Evolutionary conservation across 305 asterid species (phyloP).

Genomic region (Salvia sclarea): DNA sequence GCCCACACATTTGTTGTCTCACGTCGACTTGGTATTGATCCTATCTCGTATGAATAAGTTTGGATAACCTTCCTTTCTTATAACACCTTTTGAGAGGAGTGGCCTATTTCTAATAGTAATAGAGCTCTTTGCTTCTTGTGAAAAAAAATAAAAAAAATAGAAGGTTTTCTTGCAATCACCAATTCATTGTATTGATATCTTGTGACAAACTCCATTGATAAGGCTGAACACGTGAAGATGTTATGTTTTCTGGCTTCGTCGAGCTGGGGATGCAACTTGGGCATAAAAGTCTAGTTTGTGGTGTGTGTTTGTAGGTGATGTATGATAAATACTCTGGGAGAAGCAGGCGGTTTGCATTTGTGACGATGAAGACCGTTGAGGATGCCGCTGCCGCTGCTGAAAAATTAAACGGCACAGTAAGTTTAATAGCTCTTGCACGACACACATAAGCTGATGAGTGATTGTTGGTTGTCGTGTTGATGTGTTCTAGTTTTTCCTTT

Average conservation of each 20-base stretch:
- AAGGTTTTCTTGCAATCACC: not conserved
- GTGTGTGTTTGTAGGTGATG: constrained; percentile 62
- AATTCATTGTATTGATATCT: not conserved
- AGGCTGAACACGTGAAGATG: not conserved
- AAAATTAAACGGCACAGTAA: constrained; percentile 81
- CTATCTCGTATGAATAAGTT: too few species aligned
- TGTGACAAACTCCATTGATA: not conserved
- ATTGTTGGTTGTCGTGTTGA: constrained; percentile 24
- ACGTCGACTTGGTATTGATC: too few species aligned
- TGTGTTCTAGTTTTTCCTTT: not conserved
- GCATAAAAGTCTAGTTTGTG: not conserved
- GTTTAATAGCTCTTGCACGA: constrained; percentile 17
- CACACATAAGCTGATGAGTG: not conserved
- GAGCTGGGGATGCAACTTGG: not conserved
- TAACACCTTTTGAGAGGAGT: too few species aligned
- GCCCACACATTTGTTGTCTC: too few species aligned
- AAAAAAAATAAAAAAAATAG: too few species aligned
- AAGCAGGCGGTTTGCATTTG: constrained; percentile 87
- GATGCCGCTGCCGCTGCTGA: constrained; percentile 74
- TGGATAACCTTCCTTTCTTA: too few species aligned
- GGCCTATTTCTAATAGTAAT: too few species aligned
- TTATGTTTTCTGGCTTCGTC: not conserved
- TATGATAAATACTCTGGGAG: constrained; percentile 85
- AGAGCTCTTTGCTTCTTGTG: not conserved
- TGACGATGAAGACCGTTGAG: constrained; percentile 76